A percentile compares a stretch with the other conserved stretches of the same genome.
Evolutionary conservation across 1,284 basidiomycete genomes (phyloP).

Genomic region (Ganoderma multipileum): DNA sequence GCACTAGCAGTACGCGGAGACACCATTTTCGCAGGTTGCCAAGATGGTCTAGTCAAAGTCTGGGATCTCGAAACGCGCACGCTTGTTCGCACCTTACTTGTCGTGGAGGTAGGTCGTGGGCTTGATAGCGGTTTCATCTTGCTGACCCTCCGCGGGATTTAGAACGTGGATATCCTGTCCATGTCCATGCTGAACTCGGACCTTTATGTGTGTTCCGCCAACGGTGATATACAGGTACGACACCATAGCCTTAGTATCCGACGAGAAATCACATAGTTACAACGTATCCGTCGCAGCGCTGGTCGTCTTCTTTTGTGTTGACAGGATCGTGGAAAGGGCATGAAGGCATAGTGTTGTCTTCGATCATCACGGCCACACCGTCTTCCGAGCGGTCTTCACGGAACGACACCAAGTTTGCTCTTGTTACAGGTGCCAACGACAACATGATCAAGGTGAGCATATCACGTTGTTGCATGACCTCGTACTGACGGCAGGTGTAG

Average conservation of each 20-base stretch:
- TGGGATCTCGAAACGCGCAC: constrained; percentile 92
- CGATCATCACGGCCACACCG: constrained; percentile 55
- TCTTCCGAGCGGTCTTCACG: constrained; percentile 2
- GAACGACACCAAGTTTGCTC: constrained; percentile 44
- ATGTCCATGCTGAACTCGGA: constrained; percentile 79
- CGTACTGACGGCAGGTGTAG: constrained; percentile 39
- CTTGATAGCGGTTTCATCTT: background rate
- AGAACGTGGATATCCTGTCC: constrained; percentile 82
- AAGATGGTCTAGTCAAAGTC: constrained; percentile 92
- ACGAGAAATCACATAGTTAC: background rate
- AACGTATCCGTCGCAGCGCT: constrained; percentile 54
- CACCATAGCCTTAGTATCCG: background rate
- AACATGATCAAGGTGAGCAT: constrained; percentile 75
- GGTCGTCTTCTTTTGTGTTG: constrained; percentile 85
- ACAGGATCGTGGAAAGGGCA: constrained; percentile 85
- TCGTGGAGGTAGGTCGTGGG: constrained; percentile 67
- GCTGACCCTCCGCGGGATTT: background rate
- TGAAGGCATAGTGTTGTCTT: constrained; percentile 82
- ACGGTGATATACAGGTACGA: constrained; percentile 78
- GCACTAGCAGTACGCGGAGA: constrained; percentile 79
- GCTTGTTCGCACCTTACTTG: constrained; percentile 84
- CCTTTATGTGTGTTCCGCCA: constrained; percentile 84
- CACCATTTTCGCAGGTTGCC: constrained; percentile 91
- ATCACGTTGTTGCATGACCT: background rate
- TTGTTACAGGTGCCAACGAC: constrained; percentile 89